Percentiles rank a stretch among this genome's conserved stretches.
These are phyloP conservation scores for Apiospora marii DNA, from an alignment of 2,329 filamentous ascomycete species.

Conservation along the genomic window DNA sequence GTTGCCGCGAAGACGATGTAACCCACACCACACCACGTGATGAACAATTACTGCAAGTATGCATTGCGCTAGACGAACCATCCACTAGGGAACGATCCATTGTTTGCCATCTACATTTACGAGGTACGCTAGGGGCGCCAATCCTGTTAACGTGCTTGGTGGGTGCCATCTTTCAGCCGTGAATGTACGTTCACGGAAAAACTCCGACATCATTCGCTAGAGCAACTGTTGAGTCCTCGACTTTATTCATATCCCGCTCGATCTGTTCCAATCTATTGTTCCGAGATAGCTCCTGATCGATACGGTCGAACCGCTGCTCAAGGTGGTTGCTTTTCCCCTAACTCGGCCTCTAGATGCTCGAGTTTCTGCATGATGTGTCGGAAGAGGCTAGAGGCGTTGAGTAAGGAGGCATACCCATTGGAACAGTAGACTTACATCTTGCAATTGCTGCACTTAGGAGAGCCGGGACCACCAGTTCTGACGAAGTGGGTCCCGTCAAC, in stretches of 20 bases:
- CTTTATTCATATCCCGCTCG: too few relatives aligned
- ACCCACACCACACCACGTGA: constrained; percentile 1
- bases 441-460: background rate
- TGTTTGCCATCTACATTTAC: constrained; percentile 2
- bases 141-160: background rate
- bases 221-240: too few relatives aligned
- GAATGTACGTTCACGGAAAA: too few relatives aligned
- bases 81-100: background rate
- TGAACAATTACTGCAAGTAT: background rate
- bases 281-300: too few relatives aligned
- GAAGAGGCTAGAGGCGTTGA: too few relatives aligned
- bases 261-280: too few relatives aligned
- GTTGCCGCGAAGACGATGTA: constrained; percentile 7
- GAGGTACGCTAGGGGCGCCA: background rate
- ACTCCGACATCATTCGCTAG: too few relatives aligned
- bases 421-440: constrained; percentile 4
- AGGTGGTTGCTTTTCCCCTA: too few relatives aligned
- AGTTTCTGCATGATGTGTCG: too few relatives aligned
- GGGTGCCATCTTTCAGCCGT: background rate
- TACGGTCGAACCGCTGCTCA: too few relatives aligned
- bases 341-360: too few relatives aligned
- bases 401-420: background rate
- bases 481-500: background rate
- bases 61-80: background rate
- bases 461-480: background rate